phyloP scores from a whole-genome alignment of 78 protist genomes.

The Dictyostelium capitatum region DNA sequence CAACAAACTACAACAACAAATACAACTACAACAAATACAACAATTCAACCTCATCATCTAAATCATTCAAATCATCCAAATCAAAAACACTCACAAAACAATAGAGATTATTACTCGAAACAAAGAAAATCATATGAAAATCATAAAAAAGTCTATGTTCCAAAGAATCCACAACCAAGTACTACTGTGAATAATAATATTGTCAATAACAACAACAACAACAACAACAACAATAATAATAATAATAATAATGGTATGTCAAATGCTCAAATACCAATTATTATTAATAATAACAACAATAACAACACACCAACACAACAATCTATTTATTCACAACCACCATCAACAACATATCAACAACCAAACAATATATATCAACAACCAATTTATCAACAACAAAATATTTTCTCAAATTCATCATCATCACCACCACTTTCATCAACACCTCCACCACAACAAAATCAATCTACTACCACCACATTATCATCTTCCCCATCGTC shows the following conservation, averaged over 20 bases:
- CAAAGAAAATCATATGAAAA: conserved; percentile 1
- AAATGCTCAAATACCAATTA: too few relatives aligned
- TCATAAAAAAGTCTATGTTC: conserved; percentile 43
- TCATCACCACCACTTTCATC: neutral
- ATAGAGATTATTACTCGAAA: neutral
- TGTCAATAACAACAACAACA: neutral
- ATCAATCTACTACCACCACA: neutral
- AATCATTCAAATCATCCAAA: neutral
- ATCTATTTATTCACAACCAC: neutral
- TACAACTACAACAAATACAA: neutral
- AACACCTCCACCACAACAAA: neutral
- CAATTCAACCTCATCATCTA: neutral
- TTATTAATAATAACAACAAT: neutral
- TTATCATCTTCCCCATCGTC: neutral
- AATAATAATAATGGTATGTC: neutral
- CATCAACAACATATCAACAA: neutral
- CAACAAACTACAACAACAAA: neutral
- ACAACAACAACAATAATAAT: neutral
- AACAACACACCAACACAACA: conserved; percentile 22
- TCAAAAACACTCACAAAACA: neutral
- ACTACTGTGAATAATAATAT: neutral
- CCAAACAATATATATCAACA: neutral
- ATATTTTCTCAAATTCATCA: conserved; percentile 1
- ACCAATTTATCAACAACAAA: neutral
- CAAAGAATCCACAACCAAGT: conserved; percentile 50